Evolutionary conservation across 2,329 filamentous ascomycete species (phyloP), one percentile per base, ranked within the genome.

Genomic region (Hymenoscyphus occultus): DNA sequence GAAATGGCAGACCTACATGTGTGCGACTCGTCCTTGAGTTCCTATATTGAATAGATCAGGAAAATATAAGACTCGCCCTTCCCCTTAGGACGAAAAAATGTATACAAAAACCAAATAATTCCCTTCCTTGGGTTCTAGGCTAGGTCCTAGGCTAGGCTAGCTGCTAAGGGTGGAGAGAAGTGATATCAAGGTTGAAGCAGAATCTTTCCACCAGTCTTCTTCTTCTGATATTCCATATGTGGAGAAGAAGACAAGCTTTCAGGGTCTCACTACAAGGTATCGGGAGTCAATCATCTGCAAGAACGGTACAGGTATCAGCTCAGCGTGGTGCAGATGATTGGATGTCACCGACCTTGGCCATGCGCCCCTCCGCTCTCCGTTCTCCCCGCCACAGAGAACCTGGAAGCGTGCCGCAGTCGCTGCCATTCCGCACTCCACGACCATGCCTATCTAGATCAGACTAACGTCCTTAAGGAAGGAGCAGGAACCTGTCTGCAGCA

Each of bases 381-480:
- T n/a, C 42, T 48, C 42, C 42, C 45, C 19, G 45, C 19, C 45
- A 51, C 19, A 9, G 19, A n/a, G 3, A n/a, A 16, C 40, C 10
- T 16, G 13, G 9, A 9, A 19, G n/a, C n/a, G 16, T 16, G n/a
- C 42, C 7, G 19, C 42, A 12, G 22, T 9, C 45, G 22, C 22
- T 51, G 19, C 45, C 9, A 4, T n/a, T n/a, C 19, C 45, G 45
- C 45, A 51, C n/a, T n/a, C 45, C n/a, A 22, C 12, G 45, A 51
- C 19, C 45, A 28, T 28, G 28, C 28, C 28, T 28, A 7, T 28
- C 19, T 10, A 3, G 19, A 19, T 28, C 28, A 28, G 28, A 19
- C 45, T 51, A 51, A 51, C 45, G 45, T 51, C n/a, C n/a, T 51
- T 51, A n/a, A 51, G 45, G 45, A 51, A 51, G 45, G 45, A 51